Evolutionary conservation across 2,329 filamentous ascomycete genomes (phyloP).

Genomic region (Fonsecaea pugnacius): DNA sequence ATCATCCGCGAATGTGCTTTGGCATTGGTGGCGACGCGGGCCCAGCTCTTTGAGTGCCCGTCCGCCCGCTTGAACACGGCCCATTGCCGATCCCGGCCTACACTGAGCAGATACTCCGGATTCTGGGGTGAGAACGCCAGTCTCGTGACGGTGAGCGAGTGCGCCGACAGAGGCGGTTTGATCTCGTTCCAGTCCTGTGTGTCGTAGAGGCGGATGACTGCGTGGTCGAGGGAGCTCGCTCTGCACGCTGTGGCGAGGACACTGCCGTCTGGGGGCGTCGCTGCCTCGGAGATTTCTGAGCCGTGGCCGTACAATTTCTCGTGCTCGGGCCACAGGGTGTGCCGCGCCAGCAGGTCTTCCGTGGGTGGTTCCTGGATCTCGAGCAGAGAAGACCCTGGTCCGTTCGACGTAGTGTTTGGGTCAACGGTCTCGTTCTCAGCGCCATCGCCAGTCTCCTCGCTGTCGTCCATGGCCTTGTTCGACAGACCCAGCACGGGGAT

Average conservation of each 20-base stretch:
- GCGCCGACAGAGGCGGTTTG: constrained; percentile 78
- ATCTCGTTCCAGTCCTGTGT: constrained; percentile 86
- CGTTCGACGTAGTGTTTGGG: constrained; percentile 53
- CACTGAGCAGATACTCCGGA: constrained; percentile 77
- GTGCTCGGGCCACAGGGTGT: constrained; percentile 92
- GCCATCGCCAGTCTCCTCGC: constrained; percentile 43
- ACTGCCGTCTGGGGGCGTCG: constrained; percentile 71
- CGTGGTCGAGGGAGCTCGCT: constrained; percentile 89
- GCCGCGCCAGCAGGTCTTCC: constrained; percentile 85
- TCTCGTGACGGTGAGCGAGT: constrained; percentile 82
- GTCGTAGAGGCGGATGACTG: constrained; percentile 89
- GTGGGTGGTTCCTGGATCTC: constrained; percentile 75
- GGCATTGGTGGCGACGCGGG: constrained; percentile 66
- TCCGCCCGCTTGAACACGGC: constrained; percentile 68
- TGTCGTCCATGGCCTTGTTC: constrained; percentile 81
- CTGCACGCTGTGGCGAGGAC: constrained; percentile 90
- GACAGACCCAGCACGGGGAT: constrained; percentile 94
- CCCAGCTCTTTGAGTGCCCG: constrained; percentile 54
- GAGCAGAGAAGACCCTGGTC: constrained; percentile 55
- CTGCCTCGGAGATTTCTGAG: constrained; percentile 90
- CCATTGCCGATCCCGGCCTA: constrained; percentile 92
- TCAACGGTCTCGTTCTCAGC: constrained; percentile 47
- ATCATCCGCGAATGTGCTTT: constrained; percentile 95
- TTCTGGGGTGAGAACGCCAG: constrained; percentile 74
- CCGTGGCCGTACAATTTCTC: constrained; percentile 98